phyloP scores from a whole-genome alignment of 768 basidiomycete genomes.

The Termitomyces sp. region DNA sequence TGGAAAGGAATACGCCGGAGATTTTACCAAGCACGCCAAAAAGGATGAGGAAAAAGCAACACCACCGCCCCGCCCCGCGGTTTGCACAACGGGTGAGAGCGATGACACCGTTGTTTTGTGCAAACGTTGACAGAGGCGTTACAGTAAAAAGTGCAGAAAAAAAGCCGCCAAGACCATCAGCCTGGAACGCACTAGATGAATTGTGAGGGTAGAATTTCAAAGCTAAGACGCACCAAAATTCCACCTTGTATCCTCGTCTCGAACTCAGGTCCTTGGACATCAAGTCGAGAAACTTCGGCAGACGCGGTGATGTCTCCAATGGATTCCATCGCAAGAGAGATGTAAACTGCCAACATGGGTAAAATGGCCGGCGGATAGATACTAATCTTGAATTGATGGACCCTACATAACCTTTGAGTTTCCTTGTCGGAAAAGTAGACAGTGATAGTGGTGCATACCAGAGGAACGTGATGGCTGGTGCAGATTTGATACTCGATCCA shows the following conservation, averaged over 20 bases:
- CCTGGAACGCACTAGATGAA: slow-evolving; percentile 37
- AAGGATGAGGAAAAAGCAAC: slow-evolving; percentile 73
- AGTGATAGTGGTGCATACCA: slow-evolving; percentile 38
- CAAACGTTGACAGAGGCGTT: slow-evolving; percentile 71
- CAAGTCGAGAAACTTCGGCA: slow-evolving; percentile 74
- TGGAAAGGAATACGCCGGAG: slow-evolving; percentile 79
- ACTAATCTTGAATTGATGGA: slow-evolving; percentile 68
- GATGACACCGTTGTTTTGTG: slow-evolving; percentile 75
- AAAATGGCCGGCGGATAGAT: slow-evolving; percentile 69
- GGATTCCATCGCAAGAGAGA: slow-evolving; percentile 76
- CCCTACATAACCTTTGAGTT: slow-evolving; percentile 33
- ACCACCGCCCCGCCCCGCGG: slow-evolving; percentile 72
- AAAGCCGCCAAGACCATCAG: slow-evolving; percentile 80
- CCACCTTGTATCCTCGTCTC: slow-evolving; percentile 84
- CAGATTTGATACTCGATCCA: slow-evolving; percentile 52
- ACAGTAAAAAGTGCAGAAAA: slow-evolving; percentile 78
- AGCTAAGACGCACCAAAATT: slow-evolving; percentile 44
- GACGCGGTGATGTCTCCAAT: slow-evolving; percentile 84
- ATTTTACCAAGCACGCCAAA: slow-evolving; percentile 81
- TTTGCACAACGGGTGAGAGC: slow-evolving; percentile 84
- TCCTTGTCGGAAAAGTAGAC: not conserved
- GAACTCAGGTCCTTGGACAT: slow-evolving; percentile 70
- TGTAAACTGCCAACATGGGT: slow-evolving; percentile 37
- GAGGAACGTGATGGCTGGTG: slow-evolving; percentile 78
- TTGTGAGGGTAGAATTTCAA: slow-evolving; percentile 32